Conservation (phyloP, 2,329 filamentous ascomycete species). For the Pseudogymnoascus sp. region DNA sequence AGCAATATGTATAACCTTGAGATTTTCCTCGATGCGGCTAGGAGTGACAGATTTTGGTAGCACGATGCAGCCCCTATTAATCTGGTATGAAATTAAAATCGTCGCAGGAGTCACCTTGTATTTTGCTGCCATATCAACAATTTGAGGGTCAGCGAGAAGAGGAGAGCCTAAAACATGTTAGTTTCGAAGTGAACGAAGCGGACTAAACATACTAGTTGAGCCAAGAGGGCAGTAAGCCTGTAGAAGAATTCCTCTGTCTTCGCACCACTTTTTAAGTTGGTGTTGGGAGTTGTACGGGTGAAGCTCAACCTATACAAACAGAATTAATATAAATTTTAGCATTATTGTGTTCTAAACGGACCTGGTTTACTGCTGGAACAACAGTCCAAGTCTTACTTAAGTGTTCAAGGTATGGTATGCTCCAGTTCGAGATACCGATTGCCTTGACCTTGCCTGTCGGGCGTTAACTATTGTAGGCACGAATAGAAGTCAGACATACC, state of each 20-base stretch:
- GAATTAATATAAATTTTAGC: slow-evolving; percentile 32
- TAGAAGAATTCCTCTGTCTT: slow-evolving; percentile 40
- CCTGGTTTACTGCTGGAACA: slow-evolving; percentile 55
- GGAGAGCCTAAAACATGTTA: slow-evolving; percentile 7
- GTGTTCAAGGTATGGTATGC: slow-evolving; percentile 22
- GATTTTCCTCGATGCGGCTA: slow-evolving; percentile 39
- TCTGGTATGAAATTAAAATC: slow-evolving; percentile 43
- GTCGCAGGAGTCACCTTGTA: slow-evolving; percentile 42
- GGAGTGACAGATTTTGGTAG: slow-evolving; percentile 47
- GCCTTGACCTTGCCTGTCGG: slow-evolving; percentile 25
- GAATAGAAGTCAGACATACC: slow-evolving; percentile 19
- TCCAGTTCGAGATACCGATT: slow-evolving; percentile 31
- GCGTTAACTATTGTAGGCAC: neutral
- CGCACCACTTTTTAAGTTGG: slow-evolving; percentile 46
- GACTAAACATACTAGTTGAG: slow-evolving; percentile 6
- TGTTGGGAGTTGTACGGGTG: slow-evolving; percentile 57
- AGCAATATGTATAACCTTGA: slow-evolving; percentile 11
- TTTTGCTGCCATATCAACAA: slow-evolving; percentile 35
- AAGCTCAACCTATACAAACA: slow-evolving; percentile 44
- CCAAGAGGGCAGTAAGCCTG: slow-evolving; percentile 57
- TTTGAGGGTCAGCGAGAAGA: slow-evolving; percentile 9
- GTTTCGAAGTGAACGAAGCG: neutral
- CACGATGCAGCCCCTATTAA: slow-evolving; percentile 42
- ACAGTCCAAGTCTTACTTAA: slow-evolving; percentile 29
- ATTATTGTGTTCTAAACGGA: slow-evolving; percentile 31